These are phyloP conservation scores for Corylus heterophylla DNA, from an alignment of 306 rosid genomes.

Conservation along the genomic window DNA sequence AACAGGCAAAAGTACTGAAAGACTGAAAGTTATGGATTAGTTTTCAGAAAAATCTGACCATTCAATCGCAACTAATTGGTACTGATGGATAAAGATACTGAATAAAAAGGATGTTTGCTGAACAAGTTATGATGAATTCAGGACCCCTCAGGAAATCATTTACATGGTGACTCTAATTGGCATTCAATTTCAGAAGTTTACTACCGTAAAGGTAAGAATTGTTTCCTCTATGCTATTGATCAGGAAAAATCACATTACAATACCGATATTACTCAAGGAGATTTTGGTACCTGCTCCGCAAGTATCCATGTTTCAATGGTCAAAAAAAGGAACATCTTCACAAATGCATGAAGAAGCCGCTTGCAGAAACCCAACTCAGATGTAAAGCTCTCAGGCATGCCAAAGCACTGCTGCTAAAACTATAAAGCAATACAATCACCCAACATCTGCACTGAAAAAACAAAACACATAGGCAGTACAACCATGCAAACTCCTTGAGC, in stretches of 20 bases:
- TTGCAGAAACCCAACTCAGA: slow-evolving; percentile 5
- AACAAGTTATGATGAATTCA: neutral
- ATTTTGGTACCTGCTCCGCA: slow-evolving; percentile 21
- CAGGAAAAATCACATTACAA: slow-evolving; percentile 9
- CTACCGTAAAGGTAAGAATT: neutral
- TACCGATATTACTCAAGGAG: slow-evolving; percentile 2
- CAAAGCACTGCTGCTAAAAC: slow-evolving; percentile 24
- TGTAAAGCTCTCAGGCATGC: slow-evolving; percentile 26
- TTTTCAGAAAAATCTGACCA: neutral
- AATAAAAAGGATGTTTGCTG: neutral
- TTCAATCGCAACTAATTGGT: no score
- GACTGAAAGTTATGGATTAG: neutral
- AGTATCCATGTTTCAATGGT: slow-evolving; percentile 23
- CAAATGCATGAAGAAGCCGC: slow-evolving; percentile 17
- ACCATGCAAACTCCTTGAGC: slow-evolving; percentile 23
- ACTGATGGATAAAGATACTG: no score
- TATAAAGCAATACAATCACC: slow-evolving; percentile 24
- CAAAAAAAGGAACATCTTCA: slow-evolving; percentile 28
- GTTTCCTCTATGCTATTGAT: neutral
- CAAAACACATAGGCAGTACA: neutral
- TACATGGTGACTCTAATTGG: neutral
- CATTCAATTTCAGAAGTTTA: neutral
- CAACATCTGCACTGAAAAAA: slow-evolving; percentile 22
- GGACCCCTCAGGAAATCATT: neutral
- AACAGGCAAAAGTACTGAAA: neutral